These are phyloP conservation scores for Trichosanthes cucumerina DNA, from an alignment of 306 rosid genomes.

Conservation along the genomic window DNA sequence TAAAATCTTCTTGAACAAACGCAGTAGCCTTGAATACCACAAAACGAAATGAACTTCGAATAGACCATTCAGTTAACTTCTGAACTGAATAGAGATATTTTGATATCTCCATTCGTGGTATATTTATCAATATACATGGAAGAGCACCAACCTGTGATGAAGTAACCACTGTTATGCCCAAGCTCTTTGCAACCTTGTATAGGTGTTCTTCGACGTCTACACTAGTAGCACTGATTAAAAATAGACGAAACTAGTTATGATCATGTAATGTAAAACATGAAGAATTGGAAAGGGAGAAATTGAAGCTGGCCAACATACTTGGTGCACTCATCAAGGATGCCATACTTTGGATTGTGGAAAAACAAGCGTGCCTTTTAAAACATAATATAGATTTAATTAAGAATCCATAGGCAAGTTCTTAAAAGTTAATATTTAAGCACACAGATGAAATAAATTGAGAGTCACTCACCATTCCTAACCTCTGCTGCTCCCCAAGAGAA, in stretches of 20 bases:
- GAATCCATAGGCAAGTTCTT: not conserved
- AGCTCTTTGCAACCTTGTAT: slow-evolving; percentile 68
- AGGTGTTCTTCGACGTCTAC: slow-evolving; percentile 96
- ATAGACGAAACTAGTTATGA: not conserved
- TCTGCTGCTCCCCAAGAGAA: slow-evolving; percentile 98
- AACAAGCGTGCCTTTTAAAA: slow-evolving; percentile 75
- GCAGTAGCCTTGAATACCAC: not conserved
- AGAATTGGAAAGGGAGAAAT: slow-evolving; percentile 1
- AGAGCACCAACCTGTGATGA: slow-evolving; percentile 78
- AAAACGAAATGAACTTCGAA: not conserved
- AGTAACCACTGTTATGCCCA: slow-evolving; percentile 85
- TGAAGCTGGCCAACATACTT: slow-evolving; percentile 46
- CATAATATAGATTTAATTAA: slow-evolving; percentile 19
- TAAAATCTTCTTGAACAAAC: not conserved
- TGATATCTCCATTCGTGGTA: not conserved
- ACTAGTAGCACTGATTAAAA: slow-evolving; percentile 68
- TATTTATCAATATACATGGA: not conserved
- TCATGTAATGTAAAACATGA: not conserved
- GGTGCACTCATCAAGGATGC: slow-evolving; percentile 96
- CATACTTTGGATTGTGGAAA: slow-evolving; percentile 90
- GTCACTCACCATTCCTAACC: slow-evolving; percentile 85
- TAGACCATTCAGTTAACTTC: not conserved
- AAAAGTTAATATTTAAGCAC: slow-evolving; percentile 11
- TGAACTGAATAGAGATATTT: not conserved
- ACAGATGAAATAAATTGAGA: not conserved